Conservation (phyloP, 306 rosid species). For the Quillaja saponaria region DNA sequence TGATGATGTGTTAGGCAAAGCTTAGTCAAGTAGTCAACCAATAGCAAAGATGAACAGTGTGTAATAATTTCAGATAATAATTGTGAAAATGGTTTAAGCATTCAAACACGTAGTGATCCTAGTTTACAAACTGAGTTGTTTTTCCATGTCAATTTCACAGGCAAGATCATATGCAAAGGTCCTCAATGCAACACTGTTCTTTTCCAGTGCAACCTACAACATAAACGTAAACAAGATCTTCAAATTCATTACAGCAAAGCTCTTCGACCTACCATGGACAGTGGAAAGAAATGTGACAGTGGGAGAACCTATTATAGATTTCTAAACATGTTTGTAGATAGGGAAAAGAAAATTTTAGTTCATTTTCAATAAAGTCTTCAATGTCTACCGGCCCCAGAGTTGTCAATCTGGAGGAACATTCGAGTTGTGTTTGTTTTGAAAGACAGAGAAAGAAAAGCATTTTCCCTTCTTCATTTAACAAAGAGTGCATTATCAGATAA, state of each 20-base stretch:
- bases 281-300: slow-evolving; percentile 80
- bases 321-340: slow-evolving; percentile 41
- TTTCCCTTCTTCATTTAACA: background rate
- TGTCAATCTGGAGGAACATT: slow-evolving; percentile 28
- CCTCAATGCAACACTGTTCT: slow-evolving; percentile 80
- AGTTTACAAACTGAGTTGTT: too few relatives aligned
- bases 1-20: too few relatives aligned
- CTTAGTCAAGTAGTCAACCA: too few relatives aligned
- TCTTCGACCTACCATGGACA: slow-evolving; percentile 93
- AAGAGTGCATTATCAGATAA: slow-evolving; percentile 25
- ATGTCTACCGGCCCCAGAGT: slow-evolving; percentile 37
- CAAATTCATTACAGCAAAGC: slow-evolving; percentile 94
- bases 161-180: slow-evolving; percentile 92
- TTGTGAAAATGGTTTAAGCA: background rate
- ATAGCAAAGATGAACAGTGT: too few relatives aligned
- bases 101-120: too few relatives aligned
- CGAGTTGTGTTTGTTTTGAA: slow-evolving; percentile 49
- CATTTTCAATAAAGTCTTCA: slow-evolving; percentile 1
- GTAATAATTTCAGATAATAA: too few relatives aligned
- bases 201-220: slow-evolving; percentile 93
- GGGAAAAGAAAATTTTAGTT: background rate
- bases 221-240: slow-evolving; percentile 94
- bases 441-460: background rate
- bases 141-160: slow-evolving; percentile 37
- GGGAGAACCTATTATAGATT: slow-evolving; percentile 96